A percentile compares a stretch with the other conserved stretches of the same genome.
phyloP scores from a whole-genome alignment of 1,284 basidiomycete species.

The Ceratobasidium sp. region DNA sequence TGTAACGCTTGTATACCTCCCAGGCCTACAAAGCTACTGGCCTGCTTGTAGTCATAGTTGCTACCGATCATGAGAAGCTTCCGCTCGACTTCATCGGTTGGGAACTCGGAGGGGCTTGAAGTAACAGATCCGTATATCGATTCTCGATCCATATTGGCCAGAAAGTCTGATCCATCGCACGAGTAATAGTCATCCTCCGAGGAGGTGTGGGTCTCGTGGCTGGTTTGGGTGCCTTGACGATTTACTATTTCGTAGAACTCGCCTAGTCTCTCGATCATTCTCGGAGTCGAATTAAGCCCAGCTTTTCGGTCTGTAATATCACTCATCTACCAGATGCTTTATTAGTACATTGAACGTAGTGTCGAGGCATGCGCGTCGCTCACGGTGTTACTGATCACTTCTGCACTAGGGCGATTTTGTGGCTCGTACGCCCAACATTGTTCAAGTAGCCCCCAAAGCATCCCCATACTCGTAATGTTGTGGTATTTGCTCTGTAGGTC shows the following conservation, averaged over 20 bases:
- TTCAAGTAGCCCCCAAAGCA: too few species aligned
- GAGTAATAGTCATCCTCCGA: not conserved
- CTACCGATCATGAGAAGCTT: conserved; percentile 30
- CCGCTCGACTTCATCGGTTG: not conserved
- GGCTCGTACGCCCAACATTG: too few species aligned
- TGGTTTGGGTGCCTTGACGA: not conserved
- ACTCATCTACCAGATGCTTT: too few species aligned
- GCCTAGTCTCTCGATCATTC: not conserved
- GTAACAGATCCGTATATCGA: not conserved
- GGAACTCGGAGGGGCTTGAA: not conserved
- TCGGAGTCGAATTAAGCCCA: too few species aligned
- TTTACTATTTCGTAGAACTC: not conserved
- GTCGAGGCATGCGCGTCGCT: too few species aligned
- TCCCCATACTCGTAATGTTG: too few species aligned
- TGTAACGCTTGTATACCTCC: not conserved
- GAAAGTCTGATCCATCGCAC: not conserved
- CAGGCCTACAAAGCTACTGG: not conserved
- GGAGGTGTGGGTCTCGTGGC: not conserved
- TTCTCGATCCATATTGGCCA: not conserved
- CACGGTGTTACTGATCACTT: too few species aligned
- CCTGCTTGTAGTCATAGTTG: not conserved
- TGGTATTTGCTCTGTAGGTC: too few species aligned
- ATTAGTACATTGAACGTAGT: not conserved
- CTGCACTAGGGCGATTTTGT: too few species aligned
- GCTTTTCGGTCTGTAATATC: too few species aligned